These are phyloP conservation scores for Inga laurina DNA, from an alignment of 306 rosid species.

Conservation along the genomic window DNA sequence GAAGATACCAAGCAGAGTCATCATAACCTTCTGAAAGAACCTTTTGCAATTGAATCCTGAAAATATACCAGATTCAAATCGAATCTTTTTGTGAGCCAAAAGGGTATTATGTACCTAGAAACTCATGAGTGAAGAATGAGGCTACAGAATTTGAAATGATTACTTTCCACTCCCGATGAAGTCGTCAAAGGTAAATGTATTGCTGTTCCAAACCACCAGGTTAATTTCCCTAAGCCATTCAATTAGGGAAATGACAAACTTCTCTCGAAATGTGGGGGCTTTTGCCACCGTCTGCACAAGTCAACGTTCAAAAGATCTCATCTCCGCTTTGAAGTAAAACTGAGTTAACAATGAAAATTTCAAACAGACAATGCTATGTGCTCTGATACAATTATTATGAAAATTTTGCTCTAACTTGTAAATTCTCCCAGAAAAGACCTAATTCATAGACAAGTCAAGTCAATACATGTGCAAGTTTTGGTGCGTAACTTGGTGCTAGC, in stretches of 20 bases:
- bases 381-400: neutral
- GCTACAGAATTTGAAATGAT: neutral
- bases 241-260: slow-evolving; percentile 62
- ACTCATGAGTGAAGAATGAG: neutral
- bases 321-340: neutral
- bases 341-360: neutral
- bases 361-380: neutral
- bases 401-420: neutral
- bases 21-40: slow-evolving; percentile 82
- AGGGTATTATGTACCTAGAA: neutral
- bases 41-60: slow-evolving; percentile 71
- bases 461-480: slow-evolving; percentile 70
- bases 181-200: slow-evolving; percentile 67
- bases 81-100: neutral
- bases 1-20: slow-evolving; percentile 77
- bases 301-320: slow-evolving; percentile 7
- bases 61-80: neutral
- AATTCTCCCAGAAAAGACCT: neutral
- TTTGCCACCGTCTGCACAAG: slow-evolving; percentile 67
- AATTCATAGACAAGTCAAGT: neutral
- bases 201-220: slow-evolving; percentile 86
- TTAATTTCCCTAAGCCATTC: slow-evolving; percentile 81
- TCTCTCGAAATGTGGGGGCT: slow-evolving; percentile 79
- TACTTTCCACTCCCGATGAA: slow-evolving; percentile 85
- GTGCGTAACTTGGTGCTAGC: slow-evolving; percentile 67